phyloP scores from a whole-genome alignment of 1,284 basidiomycete genomes.

The Dichomitus squalens region DNA sequence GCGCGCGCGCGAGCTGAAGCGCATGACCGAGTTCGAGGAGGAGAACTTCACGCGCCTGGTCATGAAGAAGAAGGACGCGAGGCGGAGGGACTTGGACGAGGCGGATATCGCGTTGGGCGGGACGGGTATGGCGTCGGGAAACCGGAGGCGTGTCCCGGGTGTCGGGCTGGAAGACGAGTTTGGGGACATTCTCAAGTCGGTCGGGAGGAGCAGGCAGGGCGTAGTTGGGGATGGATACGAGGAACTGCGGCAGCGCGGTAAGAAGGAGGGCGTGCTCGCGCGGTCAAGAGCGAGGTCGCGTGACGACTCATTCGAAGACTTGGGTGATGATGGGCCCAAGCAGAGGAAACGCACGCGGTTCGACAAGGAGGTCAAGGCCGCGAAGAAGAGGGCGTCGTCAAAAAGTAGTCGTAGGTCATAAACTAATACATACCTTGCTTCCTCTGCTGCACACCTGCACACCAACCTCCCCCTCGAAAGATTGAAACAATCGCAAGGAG shows the following conservation, averaged over 20 bases:
- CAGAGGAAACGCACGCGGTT: conserved; percentile 75
- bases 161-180: conserved; percentile 87
- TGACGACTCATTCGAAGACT: conserved; percentile 43
- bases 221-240: conserved; percentile 72
- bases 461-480: too few relatives aligned
- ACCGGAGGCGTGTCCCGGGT: conserved; percentile 59
- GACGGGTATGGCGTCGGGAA: conserved; percentile 49
- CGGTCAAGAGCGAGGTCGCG: conserved; percentile 47
- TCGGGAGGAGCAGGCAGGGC: conserved; percentile 46
- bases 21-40: conserved; percentile 93
- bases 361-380: conserved; percentile 68
- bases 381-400: conserved; percentile 43
- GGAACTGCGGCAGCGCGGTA: conserved; percentile 68
- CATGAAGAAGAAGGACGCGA: conserved; percentile 89
- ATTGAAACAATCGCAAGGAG: too few relatives aligned
- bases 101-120: conserved; percentile 91
- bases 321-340: conserved; percentile 44
- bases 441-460: neutral
- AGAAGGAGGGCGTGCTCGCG: conserved; percentile 63
- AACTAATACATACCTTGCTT: neutral
- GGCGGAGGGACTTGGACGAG: conserved; percentile 83
- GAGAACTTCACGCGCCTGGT: conserved; percentile 93
- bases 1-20: conserved; percentile 78
- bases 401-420: conserved; percentile 21
- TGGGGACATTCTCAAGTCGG: conserved; percentile 72